A percentile compares a stretch with the other conserved stretches of the same genome.
Conservation (phyloP, 2,329 filamentous ascomycete species). For the Calonectria ilicicola region DNA sequence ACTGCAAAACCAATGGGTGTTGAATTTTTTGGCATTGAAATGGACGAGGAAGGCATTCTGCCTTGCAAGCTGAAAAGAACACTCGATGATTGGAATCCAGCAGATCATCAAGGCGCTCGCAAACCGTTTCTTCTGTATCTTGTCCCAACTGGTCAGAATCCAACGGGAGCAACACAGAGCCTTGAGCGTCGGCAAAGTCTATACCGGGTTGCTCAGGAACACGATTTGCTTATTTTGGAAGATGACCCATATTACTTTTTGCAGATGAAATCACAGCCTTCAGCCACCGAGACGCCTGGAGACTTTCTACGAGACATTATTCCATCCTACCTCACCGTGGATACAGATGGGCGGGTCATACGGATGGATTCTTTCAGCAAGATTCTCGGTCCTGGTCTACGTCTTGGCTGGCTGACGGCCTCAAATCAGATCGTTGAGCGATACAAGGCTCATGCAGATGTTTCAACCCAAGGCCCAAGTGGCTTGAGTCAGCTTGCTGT, state of each 20-base stretch:
- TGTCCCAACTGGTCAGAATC: background rate
- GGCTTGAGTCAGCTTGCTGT: background rate
- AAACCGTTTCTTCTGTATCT: background rate
- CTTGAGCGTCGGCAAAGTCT: background rate
- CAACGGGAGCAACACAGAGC: background rate
- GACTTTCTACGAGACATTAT: too few species aligned
- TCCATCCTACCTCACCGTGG: too few species aligned
- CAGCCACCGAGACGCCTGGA: background rate
- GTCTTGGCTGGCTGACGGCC: too few species aligned
- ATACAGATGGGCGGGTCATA: too few species aligned
- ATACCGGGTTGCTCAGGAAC: background rate
- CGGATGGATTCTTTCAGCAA: too few species aligned
- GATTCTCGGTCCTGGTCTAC: too few species aligned
- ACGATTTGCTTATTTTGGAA: background rate
- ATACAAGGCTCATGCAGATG: too few species aligned
- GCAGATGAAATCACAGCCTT: background rate
- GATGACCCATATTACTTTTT: background rate
- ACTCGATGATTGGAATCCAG: conserved; percentile 72
- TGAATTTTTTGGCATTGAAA: conserved; percentile 65
- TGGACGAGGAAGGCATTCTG: conserved; percentile 70
- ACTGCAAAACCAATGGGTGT: conserved; percentile 73
- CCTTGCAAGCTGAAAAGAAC: conserved; percentile 66
- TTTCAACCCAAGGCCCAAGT: background rate
- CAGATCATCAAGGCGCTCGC: conserved; percentile 26
- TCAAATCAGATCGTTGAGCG: too few species aligned